These are phyloP conservation scores for Spatholobus suberectus DNA, from an alignment of 306 rosid genomes.

Conservation along the genomic window DNA sequence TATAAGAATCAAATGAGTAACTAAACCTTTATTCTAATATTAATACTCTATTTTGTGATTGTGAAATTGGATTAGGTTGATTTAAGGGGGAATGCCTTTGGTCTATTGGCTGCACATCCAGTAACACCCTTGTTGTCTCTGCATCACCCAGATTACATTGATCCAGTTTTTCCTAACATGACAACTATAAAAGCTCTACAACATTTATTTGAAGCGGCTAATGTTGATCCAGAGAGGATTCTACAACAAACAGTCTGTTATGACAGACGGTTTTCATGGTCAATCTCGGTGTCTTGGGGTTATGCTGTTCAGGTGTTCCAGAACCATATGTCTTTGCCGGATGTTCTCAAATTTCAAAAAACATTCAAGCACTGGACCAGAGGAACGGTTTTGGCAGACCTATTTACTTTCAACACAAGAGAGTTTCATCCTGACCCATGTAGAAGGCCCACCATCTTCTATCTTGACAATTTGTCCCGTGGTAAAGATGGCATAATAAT, in stretches of 20 bases:
- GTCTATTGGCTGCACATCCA: constrained; percentile 78
- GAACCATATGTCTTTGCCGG: constrained; percentile 52
- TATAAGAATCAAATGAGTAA: too few relatives aligned
- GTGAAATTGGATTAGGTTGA: constrained; percentile 56
- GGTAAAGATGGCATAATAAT: constrained; percentile 34
- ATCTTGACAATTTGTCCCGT: constrained; percentile 47
- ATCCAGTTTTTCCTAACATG: constrained; percentile 75
- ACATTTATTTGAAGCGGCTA: constrained; percentile 59
- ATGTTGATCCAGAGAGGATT: constrained; percentile 64
- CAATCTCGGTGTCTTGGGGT: constrained; percentile 79
- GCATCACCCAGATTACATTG: constrained; percentile 59
- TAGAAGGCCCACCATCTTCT: constrained; percentile 63
- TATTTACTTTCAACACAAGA: constrained; percentile 51
- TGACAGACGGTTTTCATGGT: constrained; percentile 70
- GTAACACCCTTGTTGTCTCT: constrained; percentile 67
- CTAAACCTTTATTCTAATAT: not conserved
- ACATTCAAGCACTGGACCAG: constrained; percentile 62
- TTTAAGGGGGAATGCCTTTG: constrained; percentile 62
- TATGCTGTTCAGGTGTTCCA: constrained; percentile 68
- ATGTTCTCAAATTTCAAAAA: constrained; percentile 49
- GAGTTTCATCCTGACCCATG: constrained; percentile 56
- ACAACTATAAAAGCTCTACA: constrained; percentile 55
- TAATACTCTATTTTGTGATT: constrained; percentile 5
- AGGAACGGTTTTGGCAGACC: constrained; percentile 25
- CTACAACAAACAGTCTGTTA: constrained; percentile 77